Evolutionary conservation across 305 asterid species (phyloP).

Genomic region (Petunia hybrid): DNA sequence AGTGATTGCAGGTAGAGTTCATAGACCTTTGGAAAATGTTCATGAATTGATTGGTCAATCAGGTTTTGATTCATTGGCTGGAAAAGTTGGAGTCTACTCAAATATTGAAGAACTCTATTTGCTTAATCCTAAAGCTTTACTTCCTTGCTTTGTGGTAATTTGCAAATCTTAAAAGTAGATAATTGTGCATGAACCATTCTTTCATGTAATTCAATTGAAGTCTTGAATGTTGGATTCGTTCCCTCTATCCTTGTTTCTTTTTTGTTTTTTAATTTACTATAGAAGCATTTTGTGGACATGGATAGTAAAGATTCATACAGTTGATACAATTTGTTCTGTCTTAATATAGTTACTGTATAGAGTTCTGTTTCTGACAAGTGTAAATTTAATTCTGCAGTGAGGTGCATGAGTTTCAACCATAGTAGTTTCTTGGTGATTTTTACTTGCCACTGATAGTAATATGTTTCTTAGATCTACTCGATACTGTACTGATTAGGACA

Average conservation of each 20-base stretch:
- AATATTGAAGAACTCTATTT: conserved; percentile 87
- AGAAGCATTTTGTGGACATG: neutral
- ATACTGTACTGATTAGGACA: neutral
- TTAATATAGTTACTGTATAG: too few relatives aligned
- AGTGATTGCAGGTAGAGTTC: conserved; percentile 94
- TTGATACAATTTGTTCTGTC: too few relatives aligned
- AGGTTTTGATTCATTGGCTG: conserved; percentile 86
- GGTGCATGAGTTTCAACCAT: conserved; percentile 8
- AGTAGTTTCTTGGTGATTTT: neutral
- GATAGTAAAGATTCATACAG: too few relatives aligned
- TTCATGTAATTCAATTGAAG: conserved; percentile 13
- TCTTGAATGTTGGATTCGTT: neutral
- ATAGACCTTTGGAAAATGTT: conserved; percentile 75
- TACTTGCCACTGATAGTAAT: neutral
- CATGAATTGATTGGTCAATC: conserved; percentile 62
- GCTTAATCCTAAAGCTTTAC: conserved; percentile 83
- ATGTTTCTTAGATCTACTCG: neutral
- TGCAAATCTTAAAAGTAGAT: conserved; percentile 49
- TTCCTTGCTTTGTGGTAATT: conserved; percentile 91
- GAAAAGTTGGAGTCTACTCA: conserved; percentile 74
- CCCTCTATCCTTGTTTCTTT: neutral
- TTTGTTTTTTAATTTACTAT: neutral
- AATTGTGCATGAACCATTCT: neutral
- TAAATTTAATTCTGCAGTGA: conserved; percentile 16
- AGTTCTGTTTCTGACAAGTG: conserved; percentile 9